phyloP scores from a whole-genome alignment of 2,329 filamentous ascomycete genomes.

The Aspergillus transmontanensis region DNA sequence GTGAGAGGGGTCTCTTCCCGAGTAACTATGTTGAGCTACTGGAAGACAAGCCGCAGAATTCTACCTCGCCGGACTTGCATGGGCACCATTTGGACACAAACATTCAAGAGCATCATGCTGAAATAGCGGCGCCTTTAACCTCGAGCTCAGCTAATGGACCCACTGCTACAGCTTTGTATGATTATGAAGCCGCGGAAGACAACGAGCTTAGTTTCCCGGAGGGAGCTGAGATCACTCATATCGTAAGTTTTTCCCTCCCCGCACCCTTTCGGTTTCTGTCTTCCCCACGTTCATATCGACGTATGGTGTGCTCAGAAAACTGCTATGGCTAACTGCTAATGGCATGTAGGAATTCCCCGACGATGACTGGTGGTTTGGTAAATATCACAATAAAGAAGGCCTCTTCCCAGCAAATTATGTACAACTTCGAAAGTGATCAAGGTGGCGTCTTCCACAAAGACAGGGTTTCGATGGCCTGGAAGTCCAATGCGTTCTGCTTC shows the following conservation, averaged over 20 bases:
- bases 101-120: conserved; percentile 39
- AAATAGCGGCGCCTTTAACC: conserved; percentile 37
- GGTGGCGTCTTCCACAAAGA: neutral
- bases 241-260: conserved; percentile 59
- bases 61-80: conserved; percentile 29
- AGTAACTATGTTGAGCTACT: conserved; percentile 95
- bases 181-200: conserved; percentile 96
- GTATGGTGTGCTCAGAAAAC: neutral
- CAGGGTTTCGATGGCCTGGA: no score
- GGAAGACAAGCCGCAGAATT: conserved; percentile 55
- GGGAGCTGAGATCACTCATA: conserved; percentile 74
- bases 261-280: neutral
- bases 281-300: neutral
- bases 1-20: conserved; percentile 89
- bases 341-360: conserved; percentile 80
- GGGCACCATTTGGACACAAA: conserved; percentile 34
- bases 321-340: conserved; percentile 25
- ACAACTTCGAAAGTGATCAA: conserved; percentile 24
- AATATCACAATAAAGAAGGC: conserved; percentile 75
- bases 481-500: neutral
- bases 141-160: conserved; percentile 48
- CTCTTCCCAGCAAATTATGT: conserved; percentile 70
- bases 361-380: conserved; percentile 98
- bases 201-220: conserved; percentile 88
- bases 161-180: conserved; percentile 84